phyloP scores from a whole-genome alignment of 2,329 filamentous ascomycete genomes.

The Chaetomium globosum region DNA sequence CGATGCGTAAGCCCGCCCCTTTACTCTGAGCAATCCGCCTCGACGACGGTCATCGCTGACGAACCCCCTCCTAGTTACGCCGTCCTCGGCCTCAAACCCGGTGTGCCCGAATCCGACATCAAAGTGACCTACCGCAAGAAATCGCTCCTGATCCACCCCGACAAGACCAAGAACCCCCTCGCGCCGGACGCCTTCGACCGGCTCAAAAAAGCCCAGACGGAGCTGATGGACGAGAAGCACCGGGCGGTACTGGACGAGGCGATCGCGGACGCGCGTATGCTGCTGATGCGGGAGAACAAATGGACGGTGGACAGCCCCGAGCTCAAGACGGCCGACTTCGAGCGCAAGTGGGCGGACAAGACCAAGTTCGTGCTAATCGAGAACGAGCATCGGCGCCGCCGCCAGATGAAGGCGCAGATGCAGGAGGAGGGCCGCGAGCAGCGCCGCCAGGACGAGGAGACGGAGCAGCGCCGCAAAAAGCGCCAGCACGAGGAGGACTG shows the following conservation, averaged over 20 bases:
- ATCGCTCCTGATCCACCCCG: constrained; percentile 97
- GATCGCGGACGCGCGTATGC: constrained; percentile 92
- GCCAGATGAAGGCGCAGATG: constrained; percentile 91
- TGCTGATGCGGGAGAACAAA: constrained; percentile 91
- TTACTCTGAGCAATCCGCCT: neutral
- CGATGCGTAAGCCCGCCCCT: constrained; percentile 52
- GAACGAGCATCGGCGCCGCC: constrained; percentile 79
- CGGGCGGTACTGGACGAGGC: constrained; percentile 86
- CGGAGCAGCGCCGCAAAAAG: constrained; percentile 79
- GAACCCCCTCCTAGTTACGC: constrained; percentile 66
- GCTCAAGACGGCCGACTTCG: constrained; percentile 80
- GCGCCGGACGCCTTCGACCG: constrained; percentile 96
- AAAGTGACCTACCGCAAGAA: constrained; percentile 93
- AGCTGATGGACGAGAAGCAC: constrained; percentile 91
- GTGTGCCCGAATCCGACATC: constrained; percentile 94
- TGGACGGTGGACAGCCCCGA: constrained; percentile 88
- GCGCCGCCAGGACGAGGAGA: constrained; percentile 80
- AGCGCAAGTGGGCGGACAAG: constrained; percentile 86
- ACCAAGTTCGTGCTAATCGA: constrained; percentile 87
- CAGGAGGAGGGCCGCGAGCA: constrained; percentile 93
- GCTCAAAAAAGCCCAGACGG: constrained; percentile 89
- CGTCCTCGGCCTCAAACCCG: constrained; percentile 91
- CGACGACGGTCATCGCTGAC: neutral
- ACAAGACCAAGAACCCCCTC: constrained; percentile 89
- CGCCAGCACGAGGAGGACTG: constrained; percentile 92